Evolutionary conservation across 129 eudicot genomes (phyloP).

Genomic region (Tagetes patula): DNA sequence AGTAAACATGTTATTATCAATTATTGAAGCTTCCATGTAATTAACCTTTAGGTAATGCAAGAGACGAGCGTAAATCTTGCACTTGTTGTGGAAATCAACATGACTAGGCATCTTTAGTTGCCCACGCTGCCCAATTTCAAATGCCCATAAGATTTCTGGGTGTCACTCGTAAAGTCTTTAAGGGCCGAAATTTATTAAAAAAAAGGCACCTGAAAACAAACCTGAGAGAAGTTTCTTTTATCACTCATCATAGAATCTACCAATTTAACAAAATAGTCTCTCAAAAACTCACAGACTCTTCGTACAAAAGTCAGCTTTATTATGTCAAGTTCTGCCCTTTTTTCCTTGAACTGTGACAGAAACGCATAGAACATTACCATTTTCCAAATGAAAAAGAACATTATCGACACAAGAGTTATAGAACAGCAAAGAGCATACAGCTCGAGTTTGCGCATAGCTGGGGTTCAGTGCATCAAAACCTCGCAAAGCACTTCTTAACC

Average conservation of each 20-base stretch:
- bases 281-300: constrained; percentile 77
- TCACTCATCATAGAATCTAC: constrained; percentile 80
- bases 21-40: constrained; percentile 26
- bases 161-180: constrained; percentile 4
- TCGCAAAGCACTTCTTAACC: constrained; percentile 62
- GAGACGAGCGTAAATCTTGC: constrained; percentile 83
- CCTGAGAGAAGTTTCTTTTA: constrained; percentile 88
- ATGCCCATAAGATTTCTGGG: constrained; percentile 13
- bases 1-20: constrained; percentile 16
- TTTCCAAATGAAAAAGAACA: constrained; percentile 2
- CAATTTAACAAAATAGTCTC: constrained; percentile 67
- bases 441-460: constrained; percentile 55
- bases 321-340: constrained; percentile 82
- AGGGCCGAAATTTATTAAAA: constrained; percentile 7
- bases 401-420: not conserved
- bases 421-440: constrained; percentile 50
- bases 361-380: not conserved
- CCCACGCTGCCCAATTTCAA: constrained; percentile 64
- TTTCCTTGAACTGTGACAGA: constrained; percentile 66
- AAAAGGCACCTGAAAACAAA: constrained; percentile 31
- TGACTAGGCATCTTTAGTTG: constrained; percentile 90
- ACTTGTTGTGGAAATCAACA: constrained; percentile 70
- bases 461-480: constrained; percentile 73
- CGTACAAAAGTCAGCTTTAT: constrained; percentile 69
- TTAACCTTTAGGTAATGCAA: constrained; percentile 81